Evolutionary conservation across 192 early-diverging fungal genomes (phyloP).

Genomic region (Geranomyces variabilis): DNA sequence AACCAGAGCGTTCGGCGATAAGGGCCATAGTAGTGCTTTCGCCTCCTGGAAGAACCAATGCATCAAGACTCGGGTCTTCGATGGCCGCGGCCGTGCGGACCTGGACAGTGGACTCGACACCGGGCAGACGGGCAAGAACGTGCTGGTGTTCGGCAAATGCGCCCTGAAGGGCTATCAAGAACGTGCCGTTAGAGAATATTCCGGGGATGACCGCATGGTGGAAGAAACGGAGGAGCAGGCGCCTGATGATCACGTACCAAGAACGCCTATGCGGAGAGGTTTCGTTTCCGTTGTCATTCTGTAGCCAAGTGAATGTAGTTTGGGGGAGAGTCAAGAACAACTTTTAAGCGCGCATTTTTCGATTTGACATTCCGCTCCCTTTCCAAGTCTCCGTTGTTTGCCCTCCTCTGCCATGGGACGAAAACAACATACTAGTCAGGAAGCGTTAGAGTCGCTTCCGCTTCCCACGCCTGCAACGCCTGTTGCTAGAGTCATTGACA

Average conservation of each 20-base stretch:
- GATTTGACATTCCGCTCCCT: no score
- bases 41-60: slow-evolving; percentile 92
- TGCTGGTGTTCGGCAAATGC: slow-evolving; percentile 92
- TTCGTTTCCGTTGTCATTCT: slow-evolving; percentile 13
- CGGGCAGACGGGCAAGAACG: slow-evolving; percentile 72
- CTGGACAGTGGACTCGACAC: slow-evolving; percentile 53
- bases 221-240: not conserved
- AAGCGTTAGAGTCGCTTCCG: slow-evolving; percentile 6
- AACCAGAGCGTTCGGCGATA: slow-evolving; percentile 82
- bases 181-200: not conserved
- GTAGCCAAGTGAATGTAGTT: no score
- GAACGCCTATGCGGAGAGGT: slow-evolving; percentile 18
- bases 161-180: slow-evolving; percentile 81
- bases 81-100: slow-evolving; percentile 78
- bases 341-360: no score
- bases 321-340: no score
- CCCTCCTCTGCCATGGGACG: no score
- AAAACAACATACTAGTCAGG: slow-evolving; percentile 13
- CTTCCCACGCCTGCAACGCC: slow-evolving; percentile 3
- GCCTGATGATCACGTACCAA: slow-evolving; percentile 4
- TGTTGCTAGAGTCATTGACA: slow-evolving; percentile 23
- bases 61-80: slow-evolving; percentile 65
- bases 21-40: slow-evolving; percentile 94
- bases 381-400: no score
- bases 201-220: no score